Evolutionary conservation across 495 filamentous ascomycete genomes (phyloP), one percentile per base, ranked within the genome.

Genomic region (Wilcoxina mikolae): DNA sequence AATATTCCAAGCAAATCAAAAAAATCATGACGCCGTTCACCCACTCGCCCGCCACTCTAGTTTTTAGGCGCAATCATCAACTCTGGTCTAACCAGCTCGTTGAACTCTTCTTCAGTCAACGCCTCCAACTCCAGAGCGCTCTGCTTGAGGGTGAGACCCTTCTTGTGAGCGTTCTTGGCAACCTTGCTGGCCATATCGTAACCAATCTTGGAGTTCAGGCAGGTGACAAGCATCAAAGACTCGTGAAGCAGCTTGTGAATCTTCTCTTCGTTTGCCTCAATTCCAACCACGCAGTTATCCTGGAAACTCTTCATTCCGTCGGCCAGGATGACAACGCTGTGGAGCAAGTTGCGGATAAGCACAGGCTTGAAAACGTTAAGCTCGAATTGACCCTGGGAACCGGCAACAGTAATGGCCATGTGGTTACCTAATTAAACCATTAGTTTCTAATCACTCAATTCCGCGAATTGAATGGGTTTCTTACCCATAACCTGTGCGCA

Each of bases 151-250:
- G 86, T 95, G 55, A 85, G 69, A 26, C 87, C 87, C 79, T 95
- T 96, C 81, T 95, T 95, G 75, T 98, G 91, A 18, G 91, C 91
- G 68, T 98, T 91, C 84, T 98, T 98, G 60, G 91, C 91, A 12
- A 95, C 90, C 76, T 95, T 95, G 68, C 80, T 85, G 44, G 91
- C 91, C 83, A 88, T 91, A 67, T 98, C 91, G 72, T 98, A 98
- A 29, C 91, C 91, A 68, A 98, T 98, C 68, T 95, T 85, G 54
- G 89, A 90, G 76, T 98, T 98, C 59, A 98, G 74, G 75, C 93
- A 96, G 50, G 91, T 98, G 35, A 98, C 91, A 54, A 98, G 76
- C 91, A 98, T 98, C 65, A 98, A 76, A 69, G 87, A 94, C 66
- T 98, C 88, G 71, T 94, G 84, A 69, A 98, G 78, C 60, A 98